Evolutionary conservation across 108 stramenopile species (phyloP), one percentile per base, ranked within the genome.

Genomic region (Cyclotella distinguenda): DNA sequence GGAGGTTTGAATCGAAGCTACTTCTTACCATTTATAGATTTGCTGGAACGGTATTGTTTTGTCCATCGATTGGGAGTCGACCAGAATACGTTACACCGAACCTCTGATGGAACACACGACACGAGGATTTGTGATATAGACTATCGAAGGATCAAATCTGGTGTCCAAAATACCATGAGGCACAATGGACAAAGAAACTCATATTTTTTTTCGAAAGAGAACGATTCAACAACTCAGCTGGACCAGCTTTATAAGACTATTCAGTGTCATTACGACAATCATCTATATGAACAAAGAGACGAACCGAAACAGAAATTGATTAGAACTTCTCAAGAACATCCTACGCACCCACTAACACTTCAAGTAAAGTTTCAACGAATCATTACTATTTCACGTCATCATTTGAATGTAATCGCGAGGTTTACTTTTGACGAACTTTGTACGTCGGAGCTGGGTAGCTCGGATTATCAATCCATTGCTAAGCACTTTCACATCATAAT

Each of bases 381-480:
- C 10, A 50, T 92, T 4, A 36, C 43, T 4, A 65, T 86, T 12
- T 34, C 66, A 16, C 62, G 58, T 25, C 66, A 71, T 61, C 66
- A 58, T 48, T 64, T 72, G 11, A 62, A 72, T 22, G 21, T 75
- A 31, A 60, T 78, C 36, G 86, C 75, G n/a, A 64, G 79, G 0
- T 94, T 97, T 63, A 57, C 79, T 7, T 99, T 98, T 72, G 81
- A 85, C 6, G 95, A 97, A 52, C 80, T 99, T 10, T 99, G 99
- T 68, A 84, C 85, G 15, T 62, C 42, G 4, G 91, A 96, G 21
- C 43, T 90, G 13, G 97, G 96, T 35, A 84, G 96, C 26, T 84
- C 86, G 6, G 99, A 99, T 61, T 99, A 95, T 66, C 78, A 84
- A 21, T 90, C 93, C 16, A 81, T 99, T 48, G 96, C 96, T 0